Base-by-base conservation (phyloP, 805 yeast species). In the Metschnikowia kofuensis region DNA sequence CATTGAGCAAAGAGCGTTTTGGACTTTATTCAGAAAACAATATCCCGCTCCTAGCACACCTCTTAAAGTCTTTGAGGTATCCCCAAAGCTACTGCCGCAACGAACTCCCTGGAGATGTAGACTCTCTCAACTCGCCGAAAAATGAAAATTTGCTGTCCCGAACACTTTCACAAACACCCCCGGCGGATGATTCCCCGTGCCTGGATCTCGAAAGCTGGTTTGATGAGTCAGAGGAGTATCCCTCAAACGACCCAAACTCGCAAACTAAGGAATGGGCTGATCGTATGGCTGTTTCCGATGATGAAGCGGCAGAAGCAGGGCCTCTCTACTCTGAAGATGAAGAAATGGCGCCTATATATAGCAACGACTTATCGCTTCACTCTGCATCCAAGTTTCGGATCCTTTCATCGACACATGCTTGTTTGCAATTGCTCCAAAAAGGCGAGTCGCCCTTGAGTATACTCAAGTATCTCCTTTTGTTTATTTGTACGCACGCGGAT, bases 391-490 rank as follows among this genome's bases (percentile, higher is more conserved):
- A 58, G 21, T 58, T 50, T 42, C 51, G 51, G 21, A 40, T 44
- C 5, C 30, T 55, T 3, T 41, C 54, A 2, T 56, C 70, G 1
- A 45, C 54, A 0, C 53, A 54, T 41, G 53, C 58, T 10, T 31
- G 62, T 5, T 35, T 57, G 4, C 41, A 46, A 34, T 54, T 69
- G 11, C 45, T 68, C n/a, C 40, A 56, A 15, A 45, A 45, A 6
- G 73, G 72, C 1, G 72, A 67, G 42, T 56, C 71, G 7, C 64
- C 66, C 1, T 34, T 51, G 7, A 59, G 49, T 42, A 60, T 69
- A 16, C 52, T 58, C 21, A 63, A 63, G 36, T 60, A 58, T 11
- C 57, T 69, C 10, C 32, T 68, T 0, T 35, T 65, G 8, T 66
- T 61, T 45, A 49, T 60, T 3, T 51, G 58, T 5, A 38, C 61